Evolutionary conservation across 1,284 basidiomycete species (phyloP), one percentile per base, ranked within the genome.

Genomic region (Cutaneotrichosporon dermatis): DNA sequence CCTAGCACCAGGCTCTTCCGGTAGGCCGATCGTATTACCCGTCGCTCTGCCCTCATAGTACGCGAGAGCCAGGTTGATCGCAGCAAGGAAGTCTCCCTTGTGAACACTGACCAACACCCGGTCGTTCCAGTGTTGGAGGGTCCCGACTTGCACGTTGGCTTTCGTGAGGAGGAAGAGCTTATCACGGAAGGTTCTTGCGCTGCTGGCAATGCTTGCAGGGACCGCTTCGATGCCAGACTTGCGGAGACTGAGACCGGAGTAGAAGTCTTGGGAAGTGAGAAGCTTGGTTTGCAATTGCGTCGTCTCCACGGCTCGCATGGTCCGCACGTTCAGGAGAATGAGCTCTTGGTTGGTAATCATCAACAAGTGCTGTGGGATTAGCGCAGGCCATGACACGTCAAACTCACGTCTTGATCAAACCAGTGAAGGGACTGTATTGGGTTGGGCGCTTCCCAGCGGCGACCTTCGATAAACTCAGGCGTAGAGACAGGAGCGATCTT

Each of bases 101-200:
- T 92, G 84, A 34, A 98, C 94, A 55, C 88, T 85, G 4, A 85
- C 82, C 36, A 98, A 80, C 25, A 99, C 87, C 16, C 89, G 86
- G 74, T 99, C 94, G 9, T 95, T 92, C 96, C 96, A 99, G 1
- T 92, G 92, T 46, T 95, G 81, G 25, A 98, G 81, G 0, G 89
- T 91, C 35, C 93, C 96, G 0, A 90, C 90, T 71, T 86, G 83
- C 1, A 98, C 68, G 59, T 86, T 86, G 34, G 69, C 63, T 40
- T 72, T 64, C 10, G 80, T 80, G 64, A 99, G 81, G 35, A 92
- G 72, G 75, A 98, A 98, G 25, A 95, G 83, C 73, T 92, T 96
- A 43, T 91, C 89, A 70, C 94, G 93, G 77, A 95, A 90, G 2
- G 86, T 81, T 33, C 86, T 82, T 49, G 95, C 77, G 70, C 91